Evolutionary conservation across 1,284 basidiomycete species (phyloP), one percentile per base, ranked within the genome.

Genomic region (Ceratobasidium sp.): DNA sequence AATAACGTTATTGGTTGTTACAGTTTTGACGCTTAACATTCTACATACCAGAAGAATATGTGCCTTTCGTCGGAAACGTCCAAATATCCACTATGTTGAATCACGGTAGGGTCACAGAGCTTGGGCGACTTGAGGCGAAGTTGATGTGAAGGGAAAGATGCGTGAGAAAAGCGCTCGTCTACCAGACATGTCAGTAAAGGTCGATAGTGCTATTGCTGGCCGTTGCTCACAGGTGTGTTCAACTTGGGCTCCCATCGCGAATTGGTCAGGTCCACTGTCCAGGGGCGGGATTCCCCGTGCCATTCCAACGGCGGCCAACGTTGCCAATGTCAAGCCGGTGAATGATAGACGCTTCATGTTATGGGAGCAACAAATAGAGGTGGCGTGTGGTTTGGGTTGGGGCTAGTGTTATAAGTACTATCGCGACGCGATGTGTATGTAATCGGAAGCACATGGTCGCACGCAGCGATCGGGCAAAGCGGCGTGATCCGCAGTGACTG

Each of bases 61-160:
- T 83, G 82, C 73, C 82, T 82, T 58, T 81, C 81, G 61, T 83
- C 81, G 8, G 80, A 81, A 72, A 85, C 82, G 76, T 86, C 85
- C 72, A 87, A 80, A 79, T 86, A 86, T 3, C 82, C 81, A 23
- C 82, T 83, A 76, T 83, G 79, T 76, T 82, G 81, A 73, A 84
- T 81, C 73, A 84, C 82, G 39, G 79, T 78, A 8, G 83, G 78
- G 74, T 85, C 84, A 76, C 84, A 85, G 50, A 85, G 74, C 50
- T 77, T 78, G 26, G 80, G 80, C 67, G 79, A 75, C 26, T 55
- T 80, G 53, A 86, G 77, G 60, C 84, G 79, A 21, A 86, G 79
- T 55, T 80, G 78, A 77, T 86, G 84, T 9, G 80, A 75, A 10
- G 85, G 84, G 78, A 84, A 85, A 12, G 80, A 79, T 30, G 83